Evolutionary conservation across 1,284 basidiomycete genomes (phyloP), one percentile per base, ranked within the genome.

Genomic region (Ganoderma meredithae): DNA sequence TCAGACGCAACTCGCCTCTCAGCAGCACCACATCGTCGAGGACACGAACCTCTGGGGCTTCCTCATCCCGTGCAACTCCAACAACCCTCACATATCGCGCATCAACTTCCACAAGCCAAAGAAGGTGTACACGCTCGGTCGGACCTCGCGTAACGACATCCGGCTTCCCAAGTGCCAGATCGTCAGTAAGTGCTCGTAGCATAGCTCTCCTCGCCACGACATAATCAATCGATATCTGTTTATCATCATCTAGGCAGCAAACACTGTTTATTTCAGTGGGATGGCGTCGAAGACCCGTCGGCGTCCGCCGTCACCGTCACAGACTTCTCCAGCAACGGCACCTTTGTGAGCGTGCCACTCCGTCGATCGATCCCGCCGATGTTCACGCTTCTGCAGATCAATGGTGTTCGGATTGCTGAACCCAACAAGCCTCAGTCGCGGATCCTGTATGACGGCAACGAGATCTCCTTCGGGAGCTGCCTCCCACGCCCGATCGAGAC

Each of bases 251-350:
- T n/a, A 93, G 91, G 92, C 76, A 90, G 88, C 71, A 78, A 78
- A 1, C 92, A 94, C 71, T 89, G 88, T 73, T 77, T 77, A 8
- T 84, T 94, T 62, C 78, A 79, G 4, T 93, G 91, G 91, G 88
- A 92, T 72, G 90, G 90, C 12, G 33, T 58, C 33, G 80, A 76
- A 13, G 83, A 86, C 31, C 77, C 80, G 39, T 76, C 78, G 0
- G 81, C 83, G 59, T 86, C 88, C 0, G 83, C 85, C 7, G 88
- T 95, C 8, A 84, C 85, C 47, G 85, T 96, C 25, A 81, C 83
- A 9, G 95, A 96, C 79, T 78, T 79, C 52, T 95, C 92, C n/a
- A 92, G 90, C 67, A 96, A 96, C 75, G 95, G 69, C n/a, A 96
- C 95, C 10, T 96, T 86, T 79, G 93, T 95, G 79, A 77, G 93